Base-by-base conservation (phyloP, 169 alveolate species). In the Eimeria necatrix region DNA sequence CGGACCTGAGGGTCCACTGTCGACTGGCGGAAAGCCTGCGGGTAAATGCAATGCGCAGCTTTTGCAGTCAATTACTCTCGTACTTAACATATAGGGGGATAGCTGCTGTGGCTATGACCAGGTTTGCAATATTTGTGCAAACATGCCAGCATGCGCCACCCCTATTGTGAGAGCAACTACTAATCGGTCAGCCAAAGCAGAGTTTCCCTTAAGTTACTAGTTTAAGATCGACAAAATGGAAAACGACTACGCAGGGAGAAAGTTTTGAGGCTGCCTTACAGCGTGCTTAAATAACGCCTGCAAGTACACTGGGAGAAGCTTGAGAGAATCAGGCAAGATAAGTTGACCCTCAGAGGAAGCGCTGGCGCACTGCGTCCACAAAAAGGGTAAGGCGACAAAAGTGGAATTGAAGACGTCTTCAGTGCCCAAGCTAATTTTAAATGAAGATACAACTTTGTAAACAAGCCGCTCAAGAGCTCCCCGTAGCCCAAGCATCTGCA, bases 241-340 rank as follows among this genome's bases (percentile, higher is more conserved):
- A 32, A 32, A 32, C 2, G 41, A 32, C 41, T 32, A 2, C 41
- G 41, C 41, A 32, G 41, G 41, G 41, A 32, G 41, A 32, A 32
- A 32, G 2, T 32, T 32, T 32, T 32, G 41, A 32, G 51, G 70
- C 51, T 6, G 78, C 0, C 96, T 52, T 80, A 95, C 95, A 59
- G 96, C 96, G 64, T 96, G 97, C 90, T 97, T 97, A 93, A 97
- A 95, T 86, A 97, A 64, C 20, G 98, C 94, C 83, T 95, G 96
- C n/a, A 96, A 76, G 76, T 94, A 94, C 10, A 97, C 94, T 56
- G 98, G 98, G 41, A 97, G 95, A 60, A 96, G 83, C 93, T 97
- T 97, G 53, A 97, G 97, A 76, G 98, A 96, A 61, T 97, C 98
- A 52, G 98, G 98, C 32, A 97, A 96, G 26, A 97, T 97, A 18